These are phyloP conservation scores for Neurospora sp. DNA, from an alignment of 495 filamentous ascomycete genomes.

Conservation along the genomic window DNA sequence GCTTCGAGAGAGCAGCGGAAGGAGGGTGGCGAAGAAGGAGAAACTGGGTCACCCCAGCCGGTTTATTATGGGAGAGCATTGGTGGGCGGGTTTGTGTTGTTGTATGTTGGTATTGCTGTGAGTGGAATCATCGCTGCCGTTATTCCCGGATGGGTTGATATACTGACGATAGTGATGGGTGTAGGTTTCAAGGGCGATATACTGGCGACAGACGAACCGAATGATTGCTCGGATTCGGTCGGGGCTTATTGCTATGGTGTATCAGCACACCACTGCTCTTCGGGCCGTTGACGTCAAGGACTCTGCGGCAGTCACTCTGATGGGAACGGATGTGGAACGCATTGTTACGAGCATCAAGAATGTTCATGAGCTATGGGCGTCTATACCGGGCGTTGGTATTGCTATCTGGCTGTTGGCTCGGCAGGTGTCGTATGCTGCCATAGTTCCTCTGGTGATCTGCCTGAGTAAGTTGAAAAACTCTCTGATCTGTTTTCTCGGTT, in stretches of 20 bases:
- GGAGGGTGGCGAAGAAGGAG: not conserved
- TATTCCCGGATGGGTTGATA: not conserved
- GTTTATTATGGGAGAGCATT: conserved; percentile 35
- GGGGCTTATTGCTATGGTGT: conserved; percentile 44
- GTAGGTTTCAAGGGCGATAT: conserved; percentile 15
- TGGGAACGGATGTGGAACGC: conserved; percentile 42
- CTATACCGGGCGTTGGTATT: conserved; percentile 41
- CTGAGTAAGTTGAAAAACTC: conserved; percentile 21
- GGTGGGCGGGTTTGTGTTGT: conserved; percentile 44
- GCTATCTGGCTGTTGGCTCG: conserved; percentile 47
- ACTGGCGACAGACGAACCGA: conserved; percentile 34
- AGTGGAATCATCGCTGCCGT: not conserved
- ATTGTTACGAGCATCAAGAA: conserved; percentile 15
- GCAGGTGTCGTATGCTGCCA: conserved; percentile 38
- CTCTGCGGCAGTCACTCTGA: conserved; percentile 49
- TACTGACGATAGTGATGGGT: not conserved
- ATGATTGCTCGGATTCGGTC: conserved; percentile 46
- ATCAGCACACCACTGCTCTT: conserved; percentile 38
- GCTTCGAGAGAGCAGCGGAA: not conserved
- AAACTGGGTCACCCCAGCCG: not conserved
- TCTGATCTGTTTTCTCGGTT: not conserved
- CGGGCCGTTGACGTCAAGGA: conserved; percentile 34
- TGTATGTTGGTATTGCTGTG: conserved; percentile 47
- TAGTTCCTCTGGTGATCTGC: conserved; percentile 39
- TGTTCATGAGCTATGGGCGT: conserved; percentile 38